Percentiles rank a stretch among this genome's conserved stretches.
Conservation (phyloP, 495 filamentous ascomycete genomes). For the Coniosporium apollinis region DNA sequence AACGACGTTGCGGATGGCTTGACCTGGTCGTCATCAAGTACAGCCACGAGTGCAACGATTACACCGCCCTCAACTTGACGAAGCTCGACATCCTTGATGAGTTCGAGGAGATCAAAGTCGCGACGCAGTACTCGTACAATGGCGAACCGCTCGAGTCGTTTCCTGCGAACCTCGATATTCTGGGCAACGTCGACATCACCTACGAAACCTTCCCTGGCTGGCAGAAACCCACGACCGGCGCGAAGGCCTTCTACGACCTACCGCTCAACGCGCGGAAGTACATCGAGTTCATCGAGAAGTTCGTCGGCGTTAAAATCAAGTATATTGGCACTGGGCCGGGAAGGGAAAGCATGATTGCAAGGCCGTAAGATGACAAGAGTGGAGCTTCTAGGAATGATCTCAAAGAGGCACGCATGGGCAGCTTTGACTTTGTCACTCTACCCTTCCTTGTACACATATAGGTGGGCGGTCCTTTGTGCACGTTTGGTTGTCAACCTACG, state of each 20-base stretch:
- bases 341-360: constrained; percentile 48
- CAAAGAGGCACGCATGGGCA: too few species aligned
- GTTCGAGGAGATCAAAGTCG: constrained; percentile 67
- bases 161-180: constrained; percentile 49
- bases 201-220: constrained; percentile 70
- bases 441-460: too few species aligned
- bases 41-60: constrained; percentile 28
- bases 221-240: constrained; percentile 50
- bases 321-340: constrained; percentile 69
- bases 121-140: constrained; percentile 47
- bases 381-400: too few species aligned
- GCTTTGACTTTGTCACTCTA: too few species aligned
- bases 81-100: constrained; percentile 80
- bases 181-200: constrained; percentile 41
- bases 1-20: constrained; percentile 75
- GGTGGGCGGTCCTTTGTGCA: too few species aligned
- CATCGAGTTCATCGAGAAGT: constrained; percentile 60
- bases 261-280: constrained; percentile 63
- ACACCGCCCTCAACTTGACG: constrained; percentile 57
- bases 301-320: constrained; percentile 51
- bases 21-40: constrained; percentile 79
- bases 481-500: too few species aligned
- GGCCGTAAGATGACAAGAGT: constrained; percentile 27
- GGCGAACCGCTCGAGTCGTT: constrained; percentile 39
- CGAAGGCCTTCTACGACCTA: constrained; percentile 44